Conservation (phyloP, 2,329 filamentous ascomycete species). For the Phialemonium atrogriseum region DNA sequence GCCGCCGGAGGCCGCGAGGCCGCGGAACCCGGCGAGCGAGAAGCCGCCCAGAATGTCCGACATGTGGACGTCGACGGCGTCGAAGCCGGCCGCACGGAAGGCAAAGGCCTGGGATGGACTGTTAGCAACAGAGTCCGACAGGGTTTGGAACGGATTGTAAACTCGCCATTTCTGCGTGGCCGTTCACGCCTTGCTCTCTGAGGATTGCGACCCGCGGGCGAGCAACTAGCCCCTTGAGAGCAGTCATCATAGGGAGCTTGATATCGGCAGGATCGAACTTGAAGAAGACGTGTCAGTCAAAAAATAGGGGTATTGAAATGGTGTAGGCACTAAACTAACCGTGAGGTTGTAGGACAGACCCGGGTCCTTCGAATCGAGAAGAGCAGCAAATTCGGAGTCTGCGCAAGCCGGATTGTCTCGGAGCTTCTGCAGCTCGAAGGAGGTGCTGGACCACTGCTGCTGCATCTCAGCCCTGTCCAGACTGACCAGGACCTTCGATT, state of each 20-base stretch:
- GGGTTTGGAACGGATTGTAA: no score
- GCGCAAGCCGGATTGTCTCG: slow-evolving; percentile 85
- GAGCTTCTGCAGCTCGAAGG: slow-evolving; percentile 81
- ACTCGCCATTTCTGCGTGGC: slow-evolving; percentile 97
- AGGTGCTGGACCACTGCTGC: slow-evolving; percentile 81
- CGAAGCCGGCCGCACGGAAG: slow-evolving; percentile 85
- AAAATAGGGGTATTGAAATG: no score
- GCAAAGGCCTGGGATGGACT: no score
- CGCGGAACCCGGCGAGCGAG: slow-evolving; percentile 74
- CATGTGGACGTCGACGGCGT: slow-evolving; percentile 93
- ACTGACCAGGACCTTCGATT: slow-evolving; percentile 54
- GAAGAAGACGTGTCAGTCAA: no score
- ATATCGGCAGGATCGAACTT: slow-evolving; percentile 72
- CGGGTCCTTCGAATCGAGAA: slow-evolving; percentile 67
- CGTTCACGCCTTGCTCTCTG: slow-evolving; percentile 91
- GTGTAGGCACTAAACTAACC: no score
- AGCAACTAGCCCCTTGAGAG: slow-evolving; percentile 48
- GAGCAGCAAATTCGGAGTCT: slow-evolving; percentile 69
- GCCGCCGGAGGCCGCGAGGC: slow-evolving; percentile 89
- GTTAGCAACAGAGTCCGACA: no score
- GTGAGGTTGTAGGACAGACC: slow-evolving; percentile 79
- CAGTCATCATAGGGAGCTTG: slow-evolving; percentile 59
- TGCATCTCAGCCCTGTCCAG: slow-evolving; percentile 68
- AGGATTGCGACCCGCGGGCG: slow-evolving; percentile 79
- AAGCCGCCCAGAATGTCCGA: slow-evolving; percentile 77